These are phyloP conservation scores for Aspergillus ellipticus DNA, from an alignment of 495 filamentous ascomycete species.

Conservation along the genomic window DNA sequence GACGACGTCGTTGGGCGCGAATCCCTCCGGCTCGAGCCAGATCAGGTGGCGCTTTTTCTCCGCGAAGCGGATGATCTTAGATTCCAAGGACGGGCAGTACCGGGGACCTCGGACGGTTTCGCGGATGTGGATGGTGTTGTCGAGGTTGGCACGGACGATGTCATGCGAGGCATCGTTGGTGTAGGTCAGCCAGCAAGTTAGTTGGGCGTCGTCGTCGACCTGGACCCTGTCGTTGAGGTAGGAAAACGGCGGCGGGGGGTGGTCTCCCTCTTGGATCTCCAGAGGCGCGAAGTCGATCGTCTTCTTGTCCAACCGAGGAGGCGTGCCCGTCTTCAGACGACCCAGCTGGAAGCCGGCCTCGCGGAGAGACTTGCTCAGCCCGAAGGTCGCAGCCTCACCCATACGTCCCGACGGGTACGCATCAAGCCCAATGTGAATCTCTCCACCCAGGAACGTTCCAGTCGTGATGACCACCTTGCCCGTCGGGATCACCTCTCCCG, in stretches of 20 bases:
- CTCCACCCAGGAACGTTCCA: constrained; percentile 91
- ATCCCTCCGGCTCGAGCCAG: constrained; percentile 96
- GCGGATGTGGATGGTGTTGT: constrained; percentile 92
- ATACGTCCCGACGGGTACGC: constrained; percentile 83
- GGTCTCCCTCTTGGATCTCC: constrained; percentile 72
- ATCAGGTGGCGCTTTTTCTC: constrained; percentile 77
- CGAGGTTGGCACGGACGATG: constrained; percentile 78
- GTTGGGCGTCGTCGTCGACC: constrained; percentile 66
- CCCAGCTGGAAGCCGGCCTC: constrained; percentile 91
- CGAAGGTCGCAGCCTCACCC: constrained; percentile 91
- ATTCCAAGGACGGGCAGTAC: constrained; percentile 94
- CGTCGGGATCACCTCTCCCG: constrained; percentile 78
- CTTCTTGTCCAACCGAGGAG: constrained; percentile 76
- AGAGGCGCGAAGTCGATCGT: constrained; percentile 77
- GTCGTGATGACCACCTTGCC: constrained; percentile 89
- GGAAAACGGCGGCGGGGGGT: constrained; percentile 86
- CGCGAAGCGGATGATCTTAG: constrained; percentile 86
- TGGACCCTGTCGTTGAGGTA: constrained; percentile 76
- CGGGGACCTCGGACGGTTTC: constrained; percentile 92
- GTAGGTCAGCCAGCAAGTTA: constrained; percentile 76
- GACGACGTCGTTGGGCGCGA: constrained; percentile 77
- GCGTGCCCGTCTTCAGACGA: constrained; percentile 92
- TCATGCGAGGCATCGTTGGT: constrained; percentile 83
- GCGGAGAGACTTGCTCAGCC: constrained; percentile 84
- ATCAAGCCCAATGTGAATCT: constrained; percentile 92